Base-by-base conservation (phyloP, 805 yeast genomes). In the Spathaspora girioi region DNA sequence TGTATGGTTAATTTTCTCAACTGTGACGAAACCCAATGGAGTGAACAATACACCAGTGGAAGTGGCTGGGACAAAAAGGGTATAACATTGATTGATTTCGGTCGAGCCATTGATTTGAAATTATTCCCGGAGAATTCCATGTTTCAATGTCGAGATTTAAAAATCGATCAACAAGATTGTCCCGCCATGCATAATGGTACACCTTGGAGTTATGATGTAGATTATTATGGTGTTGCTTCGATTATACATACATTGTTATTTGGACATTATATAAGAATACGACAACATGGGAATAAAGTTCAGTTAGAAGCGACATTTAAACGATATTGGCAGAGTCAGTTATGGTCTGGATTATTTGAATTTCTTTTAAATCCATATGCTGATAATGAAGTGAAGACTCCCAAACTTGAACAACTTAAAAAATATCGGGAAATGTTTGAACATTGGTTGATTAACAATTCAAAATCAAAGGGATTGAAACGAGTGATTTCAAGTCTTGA, bases 161-260 rank as follows among this genome's bases (percentile, higher is more conserved):
- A 76, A 29, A 69, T 82, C 0, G 87, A 84, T 54, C 76, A 79
- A 50, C 87, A 81, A 55, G 96, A 87, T 57, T 89, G 96, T 61
- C 81, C 81, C 4, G 89, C 86, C 58, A 81, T 88, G 83, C 70
- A 81, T 49, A 66, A 77, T 2, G 71, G 77, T 3, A 60, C 72
- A 47, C 78, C 86, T 0, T 91, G 96, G 96, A 79, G 81, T 2
- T 88, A 78, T 60, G 90, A 91, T 62, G 84, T 86, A 2, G 97
- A 91, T 67, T 89, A 89, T 62, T 87, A 79, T 64, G 97, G 97
- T 0, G 55, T 89, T 17, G 97, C 97, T 0, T 79, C 83, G 32
- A 79, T 87, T 0, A 70, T 89, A 2, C 93, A 90, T 59, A 77
- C 84, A 0, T 68, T 91, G 76, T 69, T 91, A 15, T 90, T 84